A percentile compares a stretch with the other conserved stretches of the same genome.
Conservation (phyloP, 441 rosid species). For the Pelargonium cotyledonis region DNA sequence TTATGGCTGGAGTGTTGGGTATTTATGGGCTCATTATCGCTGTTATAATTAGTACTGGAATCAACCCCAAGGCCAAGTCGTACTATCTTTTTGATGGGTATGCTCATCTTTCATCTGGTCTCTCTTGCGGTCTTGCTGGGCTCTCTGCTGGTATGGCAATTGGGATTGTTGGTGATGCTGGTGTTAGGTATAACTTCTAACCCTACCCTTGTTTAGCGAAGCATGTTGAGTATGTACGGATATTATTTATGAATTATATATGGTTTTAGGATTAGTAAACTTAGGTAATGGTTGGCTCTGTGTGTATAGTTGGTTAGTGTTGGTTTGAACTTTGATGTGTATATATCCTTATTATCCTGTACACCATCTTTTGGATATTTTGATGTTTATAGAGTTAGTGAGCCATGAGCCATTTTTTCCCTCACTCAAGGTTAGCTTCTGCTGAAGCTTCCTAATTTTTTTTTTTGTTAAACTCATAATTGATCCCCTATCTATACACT, state of each 20-base stretch:
- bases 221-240: too few relatives aligned
- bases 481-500: too few relatives aligned
- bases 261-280: not conserved
- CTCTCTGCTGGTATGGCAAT: conserved; percentile 61
- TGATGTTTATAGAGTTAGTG: too few relatives aligned
- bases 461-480: too few relatives aligned
- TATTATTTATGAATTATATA: too few relatives aligned
- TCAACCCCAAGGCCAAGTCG: conserved; percentile 15
- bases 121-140: conserved; percentile 64
- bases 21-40: conserved; percentile 61
- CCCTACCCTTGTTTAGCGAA: too few relatives aligned
- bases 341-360: too few relatives aligned
- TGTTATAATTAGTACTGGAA: conserved; percentile 56
- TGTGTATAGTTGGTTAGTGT: not conserved
- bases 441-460: too few relatives aligned
- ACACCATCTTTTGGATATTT: too few relatives aligned
- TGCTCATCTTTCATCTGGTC: conserved; percentile 63
- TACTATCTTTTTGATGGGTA: conserved; percentile 23
- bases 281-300: not conserved
- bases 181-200: conserved; percentile 35
- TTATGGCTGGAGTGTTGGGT: conserved; percentile 66
- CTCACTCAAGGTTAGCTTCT: too few relatives aligned
- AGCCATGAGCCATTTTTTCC: too few relatives aligned
- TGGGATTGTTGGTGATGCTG: too few relatives aligned
- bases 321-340: not conserved